Conservation (phyloP, 805 yeast species). For the Candida khao-thaluensis region DNA sequence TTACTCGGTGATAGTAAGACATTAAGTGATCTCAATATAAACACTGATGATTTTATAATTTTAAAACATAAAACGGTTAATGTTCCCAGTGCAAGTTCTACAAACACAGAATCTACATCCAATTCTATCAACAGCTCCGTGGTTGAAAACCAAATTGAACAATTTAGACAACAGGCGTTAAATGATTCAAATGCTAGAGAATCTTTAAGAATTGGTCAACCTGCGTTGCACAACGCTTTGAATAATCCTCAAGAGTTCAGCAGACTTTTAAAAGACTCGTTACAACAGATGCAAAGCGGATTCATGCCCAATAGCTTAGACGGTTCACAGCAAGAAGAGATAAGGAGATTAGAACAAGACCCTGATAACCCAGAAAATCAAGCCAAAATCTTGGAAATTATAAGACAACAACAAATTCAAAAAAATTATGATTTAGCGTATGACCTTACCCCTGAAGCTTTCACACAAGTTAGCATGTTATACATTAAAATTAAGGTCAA, state of each 20-base stretch:
- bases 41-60: conserved; percentile 60
- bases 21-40: conserved; percentile 47
- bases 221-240: conserved; percentile 47
- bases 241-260: conserved; percentile 51
- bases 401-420: conserved; percentile 69
- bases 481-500: conserved; percentile 77
- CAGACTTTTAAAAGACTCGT: conserved; percentile 31
- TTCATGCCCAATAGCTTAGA: conserved; percentile 4
- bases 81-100: conserved; percentile 10
- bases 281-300: conserved; percentile 29
- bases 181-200: conserved; percentile 39
- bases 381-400: conserved; percentile 60
- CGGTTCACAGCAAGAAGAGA: conserved; percentile 47
- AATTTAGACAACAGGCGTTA: conserved; percentile 48
- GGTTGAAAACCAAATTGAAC: conserved; percentile 41
- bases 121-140: conserved; percentile 7
- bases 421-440: conserved; percentile 77
- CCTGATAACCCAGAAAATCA: conserved; percentile 75
- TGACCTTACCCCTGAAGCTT: conserved; percentile 88
- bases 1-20: conserved; percentile 32
- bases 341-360: conserved; percentile 52
- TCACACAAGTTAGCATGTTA: conserved; percentile 79
- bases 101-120: conserved; percentile 1
- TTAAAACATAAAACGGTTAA: conserved; percentile 25
- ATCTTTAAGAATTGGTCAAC: conserved; percentile 39